Evolutionary conservation across 768 basidiomycete genomes (phyloP), one percentile per base, ranked within the genome.

Genomic region (Termitomyces sp.): DNA sequence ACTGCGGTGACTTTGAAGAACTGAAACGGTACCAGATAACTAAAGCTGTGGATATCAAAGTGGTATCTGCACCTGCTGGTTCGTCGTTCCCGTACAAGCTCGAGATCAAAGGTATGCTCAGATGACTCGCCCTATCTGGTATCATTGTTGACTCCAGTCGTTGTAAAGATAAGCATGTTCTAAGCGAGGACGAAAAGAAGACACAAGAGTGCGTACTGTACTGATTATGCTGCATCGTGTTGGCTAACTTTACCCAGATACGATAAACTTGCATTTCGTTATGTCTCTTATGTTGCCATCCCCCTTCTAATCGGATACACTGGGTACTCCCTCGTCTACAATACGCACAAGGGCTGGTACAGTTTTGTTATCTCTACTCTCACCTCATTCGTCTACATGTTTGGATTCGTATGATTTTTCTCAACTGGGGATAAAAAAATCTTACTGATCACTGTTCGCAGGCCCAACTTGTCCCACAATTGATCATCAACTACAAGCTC

Each of bases 401-500:
- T 98, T 71, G 97, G 96, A 59, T 99, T 99, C 72, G 95, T 97
- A 64, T 80, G 95, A 85, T 43, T n/a, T 45, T 56, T 6, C 8
- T 12, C 16, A 14, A 27, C 31, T 23, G 9, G 10, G 10, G 23
- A 10, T 10, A 14, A 34, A 50, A 42, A 23, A 49, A 27, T 23
- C 46, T 56, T 19, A 60, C 37, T 46, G 25, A 34, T 37, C 25
- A 17, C 23, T 43, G 32, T 34, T 64, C 32, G 44, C 67, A 92
- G 90, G 91, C 89, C 48, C 92, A 94, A 78, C 80, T 94, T 32
- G 75, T 92, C 48, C 90, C 89, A 35, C 90, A 92, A 70, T 74
- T 94, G 56, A 96, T 98, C 67, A 95, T 98, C 78, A 97, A 97
- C 75, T 97, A 95, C 76, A 96, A 96, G 72, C 82, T 98, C 58